Base-by-base conservation (phyloP, 2,329 filamentous ascomycete genomes). In the Didymella pinodella region DNA sequence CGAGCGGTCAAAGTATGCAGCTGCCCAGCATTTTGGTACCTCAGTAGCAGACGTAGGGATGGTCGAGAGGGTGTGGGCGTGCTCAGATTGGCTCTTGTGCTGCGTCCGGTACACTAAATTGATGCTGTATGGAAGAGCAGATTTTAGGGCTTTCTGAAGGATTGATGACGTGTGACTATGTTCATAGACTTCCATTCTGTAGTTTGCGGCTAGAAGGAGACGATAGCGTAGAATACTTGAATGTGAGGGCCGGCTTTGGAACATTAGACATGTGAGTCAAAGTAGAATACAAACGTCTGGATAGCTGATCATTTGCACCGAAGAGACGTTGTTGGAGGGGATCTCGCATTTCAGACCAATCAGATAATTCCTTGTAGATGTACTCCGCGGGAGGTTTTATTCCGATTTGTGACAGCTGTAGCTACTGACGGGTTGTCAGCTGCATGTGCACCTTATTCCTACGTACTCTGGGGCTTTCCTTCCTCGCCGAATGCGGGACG, bases 41-140 rank as follows among this genome's bases (percentile, higher is more conserved):
- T 48, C 25, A 1, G 46, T 44, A 4, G 50, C 40, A 4, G 59
- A 54, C 16, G 53, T 44, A 70, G 84, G 6, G 76, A 79, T 65
- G 73, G 77, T 65, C 74, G 75, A 34, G 74, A 77, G 59, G 26
- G 77, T 69, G 29, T 71, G 70, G 14, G 75, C 70, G 55, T 75
- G 58, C 34, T 60, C 36, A 12, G 72, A 83, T 22, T 79, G 79
- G 47, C 75, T 78, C 22, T 82, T 78, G 71, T 86, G 88, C 61
- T 90, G 86, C 5, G 90, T 77, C 2, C 88, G 82, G n/a, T 89
- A 84, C 45, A 87, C 79, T 4, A 91, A 75, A 6, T 86, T 82
- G 14, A 91, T 77, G 4, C 86, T 86, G 65, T 83, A 77, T 0
- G 88, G 88, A 8, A 89, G 76, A 32, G 85, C 80, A 3, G 73